Evolutionary conservation across 768 basidiomycete genomes (phyloP).

Genomic region (Leccinum olivaceopallidum): DNA sequence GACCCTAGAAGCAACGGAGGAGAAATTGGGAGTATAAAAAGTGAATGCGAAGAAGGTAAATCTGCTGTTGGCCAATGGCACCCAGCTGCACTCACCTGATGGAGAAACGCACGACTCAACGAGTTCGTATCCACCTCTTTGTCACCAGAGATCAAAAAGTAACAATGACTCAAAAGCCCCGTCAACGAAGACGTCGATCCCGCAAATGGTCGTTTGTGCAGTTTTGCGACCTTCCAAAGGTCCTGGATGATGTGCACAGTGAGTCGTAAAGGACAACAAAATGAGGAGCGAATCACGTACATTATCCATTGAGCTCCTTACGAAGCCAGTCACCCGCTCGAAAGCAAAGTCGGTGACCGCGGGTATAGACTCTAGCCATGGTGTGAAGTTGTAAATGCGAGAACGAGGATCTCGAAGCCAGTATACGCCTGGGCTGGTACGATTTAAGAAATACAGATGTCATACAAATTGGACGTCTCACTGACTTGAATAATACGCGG

Average conservation of each 20-base stretch:
- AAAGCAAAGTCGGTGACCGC: constrained; percentile 83
- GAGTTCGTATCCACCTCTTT: constrained; percentile 60
- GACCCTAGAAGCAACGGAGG: background rate
- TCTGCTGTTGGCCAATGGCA: background rate
- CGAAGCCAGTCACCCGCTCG: constrained; percentile 69
- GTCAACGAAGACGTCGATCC: constrained; percentile 93
- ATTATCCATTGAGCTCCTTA: constrained; percentile 75
- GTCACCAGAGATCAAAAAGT: constrained; percentile 79
- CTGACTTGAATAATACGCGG: constrained; percentile 76
- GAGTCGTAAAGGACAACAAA: background rate
- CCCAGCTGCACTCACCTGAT: constrained; percentile 48
- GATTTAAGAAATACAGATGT: background rate
- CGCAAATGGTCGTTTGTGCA: constrained; percentile 60
- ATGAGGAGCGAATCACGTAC: constrained; percentile 37
- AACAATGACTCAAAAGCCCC: constrained; percentile 82
- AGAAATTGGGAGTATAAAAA: background rate
- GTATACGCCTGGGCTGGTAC: constrained; percentile 77
- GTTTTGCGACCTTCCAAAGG: constrained; percentile 57
- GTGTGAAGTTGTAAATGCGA: constrained; percentile 81
- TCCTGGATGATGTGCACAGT: constrained; percentile 45
- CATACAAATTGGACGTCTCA: constrained; percentile 6
- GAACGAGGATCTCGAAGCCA: constrained; percentile 88
- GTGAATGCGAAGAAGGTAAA: background rate
- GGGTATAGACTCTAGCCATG: constrained; percentile 71
- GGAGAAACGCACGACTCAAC: constrained; percentile 59